A percentile compares a stretch with the other conserved stretches of the same genome.
phyloP scores from a whole-genome alignment of 2,329 filamentous ascomycete genomes.

The Colletotrichum musae region DNA sequence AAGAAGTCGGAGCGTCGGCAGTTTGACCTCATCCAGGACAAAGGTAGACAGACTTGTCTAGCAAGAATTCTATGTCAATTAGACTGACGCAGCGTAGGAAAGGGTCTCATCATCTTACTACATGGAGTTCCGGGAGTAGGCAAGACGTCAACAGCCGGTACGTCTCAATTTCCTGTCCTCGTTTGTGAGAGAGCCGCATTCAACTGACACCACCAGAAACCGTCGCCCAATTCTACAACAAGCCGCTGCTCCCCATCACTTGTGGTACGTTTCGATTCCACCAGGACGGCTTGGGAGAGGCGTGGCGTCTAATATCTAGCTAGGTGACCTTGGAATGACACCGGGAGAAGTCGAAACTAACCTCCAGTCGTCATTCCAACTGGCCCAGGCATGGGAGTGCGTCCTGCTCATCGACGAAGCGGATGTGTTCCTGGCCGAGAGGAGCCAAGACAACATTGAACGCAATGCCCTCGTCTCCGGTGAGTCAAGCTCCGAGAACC shows the following conservation, averaged over 20 bases:
- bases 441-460: conserved; percentile 61
- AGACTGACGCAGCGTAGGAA: neutral
- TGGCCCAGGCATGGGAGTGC: conserved; percentile 38
- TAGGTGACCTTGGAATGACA: conserved; percentile 22
- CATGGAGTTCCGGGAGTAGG: conserved; percentile 65
- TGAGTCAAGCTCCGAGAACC: neutral
- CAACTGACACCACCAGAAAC: neutral
- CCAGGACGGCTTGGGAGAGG: conserved; percentile 56
- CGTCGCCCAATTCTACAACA: conserved; percentile 31
- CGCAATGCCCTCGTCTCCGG: conserved; percentile 25
- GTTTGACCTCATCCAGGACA: conserved; percentile 60
- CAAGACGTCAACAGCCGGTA: conserved; percentile 61
- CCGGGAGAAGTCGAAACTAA: conserved; percentile 20
- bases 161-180: neutral
- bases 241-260: conserved; percentile 58
- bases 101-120: conserved; percentile 60
- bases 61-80: accelerated
- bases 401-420: conserved; percentile 30
- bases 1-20: conserved; percentile 53
- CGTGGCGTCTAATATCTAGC: conserved; percentile 55
- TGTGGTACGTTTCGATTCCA: conserved; percentile 62
- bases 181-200: neutral
- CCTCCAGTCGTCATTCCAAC: conserved; percentile 11
- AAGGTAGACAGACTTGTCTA: conserved; percentile 47
- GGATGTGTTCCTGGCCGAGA: conserved; percentile 73